Percentiles rank a stretch among this genome's conserved stretches.
Conservation (phyloP, 2,329 filamentous ascomycete species). For the Helminthosporium solani region DNA sequence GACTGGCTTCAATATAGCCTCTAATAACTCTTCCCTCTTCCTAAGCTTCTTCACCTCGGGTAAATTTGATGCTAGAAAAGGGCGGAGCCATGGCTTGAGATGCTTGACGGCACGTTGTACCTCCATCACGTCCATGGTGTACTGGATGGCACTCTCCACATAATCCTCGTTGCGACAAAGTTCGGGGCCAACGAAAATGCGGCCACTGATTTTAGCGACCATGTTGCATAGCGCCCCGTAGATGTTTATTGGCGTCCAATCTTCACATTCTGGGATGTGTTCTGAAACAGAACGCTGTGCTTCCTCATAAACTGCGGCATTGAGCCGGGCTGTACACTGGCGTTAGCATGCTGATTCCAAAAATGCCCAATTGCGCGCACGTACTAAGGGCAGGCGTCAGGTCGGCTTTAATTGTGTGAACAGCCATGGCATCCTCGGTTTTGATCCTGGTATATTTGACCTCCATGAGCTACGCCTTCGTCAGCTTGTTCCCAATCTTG, state of each 20-base stretch:
- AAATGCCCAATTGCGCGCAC: conserved; percentile 1
- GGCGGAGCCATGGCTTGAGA: conserved; percentile 25
- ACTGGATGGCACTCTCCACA: conserved; percentile 30
- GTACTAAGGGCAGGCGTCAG: conserved; percentile 40
- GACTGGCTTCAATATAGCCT: conserved; percentile 25
- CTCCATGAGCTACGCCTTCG: conserved; percentile 24
- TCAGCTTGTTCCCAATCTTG: conserved; percentile 9
- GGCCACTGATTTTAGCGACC: conserved; percentile 37
- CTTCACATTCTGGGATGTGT: conserved; percentile 29
- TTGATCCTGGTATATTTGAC: conserved; percentile 32
- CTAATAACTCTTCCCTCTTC: conserved; percentile 16
- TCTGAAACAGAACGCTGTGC: conserved; percentile 30
- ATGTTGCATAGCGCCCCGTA: conserved; percentile 31
- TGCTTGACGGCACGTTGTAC: conserved; percentile 30
- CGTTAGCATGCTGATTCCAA: conserved; percentile 5
- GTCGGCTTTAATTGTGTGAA: conserved; percentile 33
- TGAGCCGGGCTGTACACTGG: conserved; percentile 28
- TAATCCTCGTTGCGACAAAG: conserved; percentile 32
- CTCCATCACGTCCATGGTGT: conserved; percentile 34
- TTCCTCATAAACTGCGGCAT: conserved; percentile 29
- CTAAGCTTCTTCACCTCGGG: conserved; percentile 25
- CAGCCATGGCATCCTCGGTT: conserved; percentile 15
- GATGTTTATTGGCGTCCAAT: conserved; percentile 36
- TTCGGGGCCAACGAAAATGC: conserved; percentile 37
- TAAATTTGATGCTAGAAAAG: conserved; percentile 27